Conservation (phyloP, 371 early-diverging fungal genomes). For the Mucor racemosus region DNA sequence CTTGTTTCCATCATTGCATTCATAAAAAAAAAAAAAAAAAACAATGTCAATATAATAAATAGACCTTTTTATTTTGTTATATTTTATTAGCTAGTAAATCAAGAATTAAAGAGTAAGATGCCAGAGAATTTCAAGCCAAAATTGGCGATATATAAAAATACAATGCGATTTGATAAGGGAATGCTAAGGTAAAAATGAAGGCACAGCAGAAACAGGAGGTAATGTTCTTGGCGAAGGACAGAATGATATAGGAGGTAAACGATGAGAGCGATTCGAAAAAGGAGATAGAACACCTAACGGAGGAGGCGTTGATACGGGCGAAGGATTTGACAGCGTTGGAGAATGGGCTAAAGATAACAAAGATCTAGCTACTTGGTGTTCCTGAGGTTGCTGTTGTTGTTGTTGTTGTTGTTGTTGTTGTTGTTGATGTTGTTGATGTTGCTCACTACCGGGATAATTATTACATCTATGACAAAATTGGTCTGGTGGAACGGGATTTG, state of each 20-base stretch:
- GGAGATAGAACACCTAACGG: conserved; percentile 2
- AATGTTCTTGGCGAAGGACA: conserved; percentile 15
- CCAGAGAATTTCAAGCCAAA: neutral
- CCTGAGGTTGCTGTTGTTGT: conserved; percentile 11
- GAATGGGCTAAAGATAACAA: conserved; percentile 25
- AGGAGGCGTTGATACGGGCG: conserved; percentile 2
- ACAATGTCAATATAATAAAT: too few species aligned
- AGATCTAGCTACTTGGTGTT: conserved; percentile 31
- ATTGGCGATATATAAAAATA: neutral
- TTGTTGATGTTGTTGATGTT: neutral
- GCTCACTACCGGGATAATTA: neutral
- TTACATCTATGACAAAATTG: conserved; percentile 23
- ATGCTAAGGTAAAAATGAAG: conserved; percentile 23
- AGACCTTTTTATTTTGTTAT: too few species aligned
- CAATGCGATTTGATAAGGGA: neutral
- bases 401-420: neutral
- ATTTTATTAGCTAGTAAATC: neutral
- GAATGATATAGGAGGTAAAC: conserved; percentile 27
- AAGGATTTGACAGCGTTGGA: conserved; percentile 8
- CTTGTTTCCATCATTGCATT: too few species aligned
- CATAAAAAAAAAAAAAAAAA: too few species aligned
- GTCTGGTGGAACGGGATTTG: conserved; percentile 21
- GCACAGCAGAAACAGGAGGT: conserved; percentile 15
- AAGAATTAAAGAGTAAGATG: neutral
- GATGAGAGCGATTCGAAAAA: conserved; percentile 11